Conservation (phyloP, 2,329 filamentous ascomycete species). For the Waltergamsia citrina region DNA sequence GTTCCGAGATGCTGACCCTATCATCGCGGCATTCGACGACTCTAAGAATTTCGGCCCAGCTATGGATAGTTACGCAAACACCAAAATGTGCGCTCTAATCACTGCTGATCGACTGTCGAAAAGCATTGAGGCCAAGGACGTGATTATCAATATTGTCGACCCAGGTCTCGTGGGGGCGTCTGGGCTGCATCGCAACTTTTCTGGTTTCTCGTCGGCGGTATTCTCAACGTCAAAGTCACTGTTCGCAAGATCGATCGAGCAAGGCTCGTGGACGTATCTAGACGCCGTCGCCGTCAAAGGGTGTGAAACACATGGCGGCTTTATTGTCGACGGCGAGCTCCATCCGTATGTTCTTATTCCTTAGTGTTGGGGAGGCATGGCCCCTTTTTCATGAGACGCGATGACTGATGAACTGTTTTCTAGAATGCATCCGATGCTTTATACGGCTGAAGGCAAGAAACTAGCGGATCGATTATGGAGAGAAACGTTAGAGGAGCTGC, state of each 20-base stretch:
- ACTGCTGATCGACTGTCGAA: conserved; percentile 27
- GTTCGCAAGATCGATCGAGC: conserved; percentile 15
- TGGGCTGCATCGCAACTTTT: conserved; percentile 9
- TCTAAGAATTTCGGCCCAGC: too few species aligned
- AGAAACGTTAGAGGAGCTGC: too few species aligned
- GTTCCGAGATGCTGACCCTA: too few species aligned
- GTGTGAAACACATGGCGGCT: conserved; percentile 41
- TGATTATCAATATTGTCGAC: conserved; percentile 25
- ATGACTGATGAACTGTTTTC: neutral
- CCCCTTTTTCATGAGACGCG: too few species aligned
- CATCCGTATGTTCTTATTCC: conserved; percentile 24
- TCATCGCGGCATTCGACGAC: too few species aligned
- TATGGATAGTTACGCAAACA: conserved; percentile 15
- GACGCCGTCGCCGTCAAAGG: conserved; percentile 36
- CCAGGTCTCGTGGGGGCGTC: conserved; percentile 19
- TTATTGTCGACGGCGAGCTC: conserved; percentile 36
- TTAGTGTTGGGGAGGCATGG: neutral
- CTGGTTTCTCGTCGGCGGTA: too few species aligned
- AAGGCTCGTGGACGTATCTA: conserved; percentile 35
- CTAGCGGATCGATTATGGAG: too few species aligned
- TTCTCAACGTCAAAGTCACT: neutral
- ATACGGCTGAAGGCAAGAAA: too few species aligned
- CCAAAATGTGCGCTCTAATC: conserved; percentile 20
- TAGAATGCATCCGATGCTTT: too few species aligned
- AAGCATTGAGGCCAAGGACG: conserved; percentile 19